A percentile compares a stretch with the other conserved stretches of the same genome.
Evolutionary conservation across 2,329 filamentous ascomycete species (phyloP).

Genomic region (Nothopassalora personata): DNA sequence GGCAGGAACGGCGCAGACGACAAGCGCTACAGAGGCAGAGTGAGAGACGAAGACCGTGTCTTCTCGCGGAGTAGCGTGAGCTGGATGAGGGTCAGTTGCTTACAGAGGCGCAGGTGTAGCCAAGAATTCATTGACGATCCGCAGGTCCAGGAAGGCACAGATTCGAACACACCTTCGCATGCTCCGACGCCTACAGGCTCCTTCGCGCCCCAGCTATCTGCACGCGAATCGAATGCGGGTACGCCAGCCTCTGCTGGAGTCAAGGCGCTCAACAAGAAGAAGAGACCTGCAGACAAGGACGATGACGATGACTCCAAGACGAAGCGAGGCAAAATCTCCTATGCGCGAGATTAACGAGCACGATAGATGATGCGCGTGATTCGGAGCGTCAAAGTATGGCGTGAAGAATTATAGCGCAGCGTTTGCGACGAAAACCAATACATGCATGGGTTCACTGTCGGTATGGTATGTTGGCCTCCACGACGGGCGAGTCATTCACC

Average conservation of each 20-base stretch:
- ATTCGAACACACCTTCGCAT: slow-evolving; percentile 40
- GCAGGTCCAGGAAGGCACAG: slow-evolving; percentile 29
- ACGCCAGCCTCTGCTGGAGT: slow-evolving; percentile 34
- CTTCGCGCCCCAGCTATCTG: slow-evolving; percentile 37
- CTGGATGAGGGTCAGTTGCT: slow-evolving; percentile 31
- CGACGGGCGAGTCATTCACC: not conserved
- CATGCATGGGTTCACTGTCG: too few relatives aligned
- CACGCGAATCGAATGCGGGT: slow-evolving; percentile 41
- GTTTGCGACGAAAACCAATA: not conserved
- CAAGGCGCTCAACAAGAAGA: slow-evolving; percentile 41
- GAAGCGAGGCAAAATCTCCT: slow-evolving; percentile 49
- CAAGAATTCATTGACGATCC: not conserved
- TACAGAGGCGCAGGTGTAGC: not conserved
- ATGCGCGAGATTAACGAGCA: slow-evolving; percentile 38
- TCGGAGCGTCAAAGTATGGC: slow-evolving; percentile 17
- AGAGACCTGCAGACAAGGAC: slow-evolving; percentile 40
- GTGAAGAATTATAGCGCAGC: slow-evolving; percentile 4
- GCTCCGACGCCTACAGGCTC: slow-evolving; percentile 45
- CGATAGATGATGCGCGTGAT: slow-evolving; percentile 8
- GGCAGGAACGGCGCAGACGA: slow-evolving; percentile 47
- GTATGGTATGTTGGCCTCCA: not conserved
- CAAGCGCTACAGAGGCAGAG: slow-evolving; percentile 59
- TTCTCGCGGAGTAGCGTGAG: slow-evolving; percentile 46
- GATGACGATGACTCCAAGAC: slow-evolving; percentile 43
- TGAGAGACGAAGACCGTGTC: slow-evolving; percentile 66